Percentiles rank a stretch among this genome's conserved stretches.
Conservation (phyloP, 1,284 basidiomycete species). For the Tylopilus sp. region DNA sequence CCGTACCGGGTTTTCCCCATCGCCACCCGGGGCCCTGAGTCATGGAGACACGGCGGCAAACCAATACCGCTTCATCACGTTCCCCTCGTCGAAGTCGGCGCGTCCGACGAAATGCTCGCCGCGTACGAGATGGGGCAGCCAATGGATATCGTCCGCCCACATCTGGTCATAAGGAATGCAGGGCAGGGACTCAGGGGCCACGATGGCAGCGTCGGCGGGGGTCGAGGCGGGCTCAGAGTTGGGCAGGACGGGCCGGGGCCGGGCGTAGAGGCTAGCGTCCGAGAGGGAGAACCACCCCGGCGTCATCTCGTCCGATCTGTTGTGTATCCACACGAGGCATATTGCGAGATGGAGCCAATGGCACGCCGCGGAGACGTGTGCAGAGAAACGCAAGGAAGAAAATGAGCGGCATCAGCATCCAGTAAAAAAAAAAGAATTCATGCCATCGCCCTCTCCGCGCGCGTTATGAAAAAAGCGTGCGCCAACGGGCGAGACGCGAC, state of each 20-base stretch:
- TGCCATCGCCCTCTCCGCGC: too few relatives aligned
- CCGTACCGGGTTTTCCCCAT: not conserved
- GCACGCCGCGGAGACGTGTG: not conserved
- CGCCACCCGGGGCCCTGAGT: not conserved
- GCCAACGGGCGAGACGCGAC: not conserved
- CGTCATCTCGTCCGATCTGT: slow-evolving; percentile 41
- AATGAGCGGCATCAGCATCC: not conserved
- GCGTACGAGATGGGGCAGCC: slow-evolving; percentile 33
- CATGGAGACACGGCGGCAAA: slow-evolving; percentile 9
- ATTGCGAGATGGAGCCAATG: not conserved
- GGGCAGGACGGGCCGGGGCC: not conserved
- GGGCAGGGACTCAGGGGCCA: slow-evolving; percentile 16
- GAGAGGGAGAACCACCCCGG: slow-evolving; percentile 39
- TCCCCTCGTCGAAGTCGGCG: slow-evolving; percentile 33
- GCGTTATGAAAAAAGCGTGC: too few relatives aligned
- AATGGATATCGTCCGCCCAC: slow-evolving; percentile 41
- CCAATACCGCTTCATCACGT: slow-evolving; percentile 29
- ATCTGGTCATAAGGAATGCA: slow-evolving; percentile 36
- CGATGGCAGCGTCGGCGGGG: not conserved
- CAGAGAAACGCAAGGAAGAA: not conserved
- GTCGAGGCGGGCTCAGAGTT: not conserved
- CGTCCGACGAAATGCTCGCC: slow-evolving; percentile 36
- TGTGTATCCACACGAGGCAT: too few relatives aligned
- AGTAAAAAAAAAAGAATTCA: too few relatives aligned
- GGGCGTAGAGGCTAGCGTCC: slow-evolving; percentile 15